Base-by-base conservation (phyloP, 352 stramenopile species). In the Phytophthora melonis region DNA sequence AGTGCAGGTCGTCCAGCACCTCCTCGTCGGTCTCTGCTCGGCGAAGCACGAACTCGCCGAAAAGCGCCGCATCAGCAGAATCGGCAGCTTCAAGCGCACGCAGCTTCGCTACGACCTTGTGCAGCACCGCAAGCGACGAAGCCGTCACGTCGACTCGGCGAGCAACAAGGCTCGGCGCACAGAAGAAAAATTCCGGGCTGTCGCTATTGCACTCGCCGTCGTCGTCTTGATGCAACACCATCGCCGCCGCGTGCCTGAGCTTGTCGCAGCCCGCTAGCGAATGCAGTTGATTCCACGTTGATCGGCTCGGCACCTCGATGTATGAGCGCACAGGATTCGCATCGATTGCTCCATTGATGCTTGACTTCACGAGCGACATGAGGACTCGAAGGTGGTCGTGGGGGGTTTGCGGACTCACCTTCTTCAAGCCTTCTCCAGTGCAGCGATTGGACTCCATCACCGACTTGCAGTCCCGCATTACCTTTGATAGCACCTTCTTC, bases 261-360 rank as follows among this genome's bases (percentile, higher is more conserved):
- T 67, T 67, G 55, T 84, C 77, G 39, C 69, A 78, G 13, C 73
- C 63, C 11, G 58, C 71, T 21, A 75, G 55, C 30, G 68, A 74
- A 47, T 73, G 63, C 41, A 80, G 27, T 25, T 23, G 49, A 59
- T 43, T 74, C 53, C 60, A 77, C 11, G 52, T 50, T 45, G 47
- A 64, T 23, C 56, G 56, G n/a, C 34, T 67, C 1, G 50, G 27
- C 36, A 76, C n/a, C 14, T 76, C 61, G 13, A 80, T 61, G 19
- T 55, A 66, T 21, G 55, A 41, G 57, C 58, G 68, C 36, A 57
- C 34, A 16, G 18, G 34, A 47, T 56, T 32, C 14, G 7, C 55
- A 66, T 5, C 23, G 11, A 7, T n/a, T 9, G 49, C 32, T 68
- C 1, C 14, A 45, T 50, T 32, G 45, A 16, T 39, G 16, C 50